Base-by-base conservation (phyloP, 306 rosid genomes). In the Astragalus membranaceus region DNA sequence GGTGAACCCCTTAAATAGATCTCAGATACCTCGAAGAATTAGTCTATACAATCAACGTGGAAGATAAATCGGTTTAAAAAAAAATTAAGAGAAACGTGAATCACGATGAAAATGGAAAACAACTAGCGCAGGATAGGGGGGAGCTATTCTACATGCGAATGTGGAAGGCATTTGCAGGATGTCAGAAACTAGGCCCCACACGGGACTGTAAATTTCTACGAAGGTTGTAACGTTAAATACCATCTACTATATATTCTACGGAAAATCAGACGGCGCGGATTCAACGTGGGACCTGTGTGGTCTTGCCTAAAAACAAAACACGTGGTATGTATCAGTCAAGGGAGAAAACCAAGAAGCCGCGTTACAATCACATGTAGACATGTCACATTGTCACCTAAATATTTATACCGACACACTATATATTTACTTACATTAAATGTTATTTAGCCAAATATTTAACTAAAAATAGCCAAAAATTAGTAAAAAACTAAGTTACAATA, bases 11-110 rank as follows among this genome's bases (percentile, higher is more conserved):
- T n/a, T n/a, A n/a, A n/a, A n/a, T n/a, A n/a, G n/a, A n/a, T n/a
- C n/a, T n/a, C n/a, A n/a, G n/a, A n/a, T n/a, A n/a, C n/a, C n/a
- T n/a, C n/a, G n/a, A n/a, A n/a, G n/a, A n/a, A n/a, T n/a, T n/a
- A n/a, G n/a, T n/a, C n/a, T n/a, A n/a, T n/a, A n/a, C n/a, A n/a
- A n/a, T n/a, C n/a, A n/a, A n/a, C n/a, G n/a, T n/a, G n/a, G n/a
- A n/a, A n/a, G n/a, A n/a, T n/a, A n/a, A n/a, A n/a, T n/a, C n/a
- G n/a, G n/a, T n/a, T n/a, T n/a, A n/a, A n/a, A n/a, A n/a, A n/a
- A n/a, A n/a, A n/a, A n/a, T n/a, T n/a, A n/a, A n/a, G n/a, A n/a
- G 7, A 74, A 52, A 64, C 65, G 72, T 64, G 78, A 54, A 64
- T 30, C 29, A 13, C 65, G 42, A 60, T 20, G 59, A n/a, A 35